phyloP scores from a whole-genome alignment of 352 stramenopile species.

The Globisporangium parvum region DNA sequence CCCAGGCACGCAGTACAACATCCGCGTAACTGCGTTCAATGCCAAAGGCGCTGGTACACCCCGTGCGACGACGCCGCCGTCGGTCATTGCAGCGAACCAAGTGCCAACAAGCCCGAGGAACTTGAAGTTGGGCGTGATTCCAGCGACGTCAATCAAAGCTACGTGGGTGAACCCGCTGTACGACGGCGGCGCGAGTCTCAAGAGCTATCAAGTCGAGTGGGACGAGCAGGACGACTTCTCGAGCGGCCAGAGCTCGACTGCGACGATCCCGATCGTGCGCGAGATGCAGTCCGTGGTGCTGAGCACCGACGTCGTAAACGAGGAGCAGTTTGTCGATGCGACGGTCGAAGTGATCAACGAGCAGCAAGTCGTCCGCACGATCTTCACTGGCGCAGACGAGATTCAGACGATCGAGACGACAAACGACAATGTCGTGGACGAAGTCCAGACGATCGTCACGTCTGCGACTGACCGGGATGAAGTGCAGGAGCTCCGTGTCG shows the following conservation, averaged over 20 bases:
- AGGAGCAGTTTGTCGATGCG: slow-evolving; percentile 92
- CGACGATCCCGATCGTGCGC: slow-evolving; percentile 81
- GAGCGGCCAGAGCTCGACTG: slow-evolving; percentile 60
- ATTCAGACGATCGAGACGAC: slow-evolving; percentile 83
- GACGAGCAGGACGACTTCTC: slow-evolving; percentile 75
- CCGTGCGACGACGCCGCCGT: slow-evolving; percentile 30
- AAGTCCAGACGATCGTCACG: slow-evolving; percentile 91
- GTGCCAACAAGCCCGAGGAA: slow-evolving; percentile 53
- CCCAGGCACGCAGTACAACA: slow-evolving; percentile 66
- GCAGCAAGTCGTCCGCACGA: slow-evolving; percentile 90
- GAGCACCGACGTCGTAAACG: slow-evolving; percentile 77
- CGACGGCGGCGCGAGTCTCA: slow-evolving; percentile 87
- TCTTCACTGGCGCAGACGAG: slow-evolving; percentile 81
- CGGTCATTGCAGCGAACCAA: slow-evolving; percentile 51
- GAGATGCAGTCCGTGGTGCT: slow-evolving; percentile 89
- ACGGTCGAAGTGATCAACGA: slow-evolving; percentile 95
- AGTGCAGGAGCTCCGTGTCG: slow-evolving; percentile 80
- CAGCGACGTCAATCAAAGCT: slow-evolving; percentile 71
- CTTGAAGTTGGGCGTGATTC: slow-evolving; percentile 41
- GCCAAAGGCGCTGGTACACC: slow-evolving; percentile 56
- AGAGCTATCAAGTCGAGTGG: slow-evolving; percentile 73
- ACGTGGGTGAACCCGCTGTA: slow-evolving; percentile 86
- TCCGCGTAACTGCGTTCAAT: slow-evolving; percentile 79
- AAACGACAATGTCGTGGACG: slow-evolving; percentile 66
- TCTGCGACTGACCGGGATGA: slow-evolving; percentile 90